These are phyloP conservation scores for Citrus sp. DNA, from an alignment of 345 rosid species.

Conservation along the genomic window DNA sequence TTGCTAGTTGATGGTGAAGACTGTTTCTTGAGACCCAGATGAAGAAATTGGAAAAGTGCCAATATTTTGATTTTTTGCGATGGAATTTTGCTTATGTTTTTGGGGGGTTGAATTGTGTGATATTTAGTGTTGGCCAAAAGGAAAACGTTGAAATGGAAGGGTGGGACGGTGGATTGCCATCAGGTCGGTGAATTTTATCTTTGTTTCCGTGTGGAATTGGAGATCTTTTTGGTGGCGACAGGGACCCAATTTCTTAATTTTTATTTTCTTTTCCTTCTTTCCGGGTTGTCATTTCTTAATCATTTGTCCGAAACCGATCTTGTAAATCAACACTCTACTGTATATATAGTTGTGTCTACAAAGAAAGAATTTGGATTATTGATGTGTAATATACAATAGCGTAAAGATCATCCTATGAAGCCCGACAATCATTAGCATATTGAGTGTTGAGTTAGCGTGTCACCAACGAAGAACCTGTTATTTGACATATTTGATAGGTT, in stretches of 20 bases:
- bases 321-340: neutral
- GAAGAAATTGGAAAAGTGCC: neutral
- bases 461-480: too few species aligned
- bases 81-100: neutral
- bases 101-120: neutral
- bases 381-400: neutral
- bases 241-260: neutral
- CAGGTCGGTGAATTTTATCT: conserved; percentile 12
- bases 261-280: neutral
- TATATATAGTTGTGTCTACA: neutral
- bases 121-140: neutral
- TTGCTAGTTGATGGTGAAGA: neutral
- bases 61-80: neutral
- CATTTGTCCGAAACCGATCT: neutral
- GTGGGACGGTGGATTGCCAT: neutral
- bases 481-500: too few species aligned
- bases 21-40: neutral
- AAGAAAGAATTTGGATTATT: neutral
- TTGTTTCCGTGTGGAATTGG: conserved; percentile 12
- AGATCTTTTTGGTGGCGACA: conserved; percentile 2
- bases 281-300: conserved; percentile 1
- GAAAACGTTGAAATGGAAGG: conserved; percentile 4
- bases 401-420: too few species aligned
- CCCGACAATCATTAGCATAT: too few species aligned
- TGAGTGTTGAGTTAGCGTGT: too few species aligned